These are phyloP conservation scores for Phlyctochytrium arcticum DNA, from an alignment of 192 early-diverging fungal species.

Conservation along the genomic window DNA sequence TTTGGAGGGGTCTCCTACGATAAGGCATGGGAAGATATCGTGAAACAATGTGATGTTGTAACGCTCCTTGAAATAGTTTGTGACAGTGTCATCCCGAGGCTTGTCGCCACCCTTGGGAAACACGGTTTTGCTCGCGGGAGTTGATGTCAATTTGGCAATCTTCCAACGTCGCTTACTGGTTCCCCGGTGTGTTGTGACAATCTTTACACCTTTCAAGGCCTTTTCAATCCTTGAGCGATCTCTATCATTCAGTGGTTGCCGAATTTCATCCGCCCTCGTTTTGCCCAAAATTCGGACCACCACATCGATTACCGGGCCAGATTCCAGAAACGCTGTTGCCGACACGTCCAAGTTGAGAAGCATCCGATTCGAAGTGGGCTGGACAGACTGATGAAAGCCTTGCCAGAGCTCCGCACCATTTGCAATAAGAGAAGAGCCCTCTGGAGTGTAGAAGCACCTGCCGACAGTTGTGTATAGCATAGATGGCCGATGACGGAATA, in stretches of 20 bases:
- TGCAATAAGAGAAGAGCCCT: constrained; percentile 43
- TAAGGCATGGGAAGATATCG: constrained; percentile 71
- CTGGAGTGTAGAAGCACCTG: constrained; percentile 86
- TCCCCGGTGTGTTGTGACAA: constrained; percentile 49
- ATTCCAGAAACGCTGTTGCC: constrained; percentile 55
- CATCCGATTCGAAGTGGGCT: constrained; percentile 64
- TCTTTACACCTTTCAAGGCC: constrained; percentile 43
- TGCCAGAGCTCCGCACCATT: constrained; percentile 89
- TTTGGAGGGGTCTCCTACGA: constrained; percentile 64
- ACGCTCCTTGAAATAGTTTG: constrained; percentile 69
- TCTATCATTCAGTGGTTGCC: constrained; percentile 40
- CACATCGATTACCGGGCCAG: constrained; percentile 65
- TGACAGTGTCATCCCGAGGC: constrained; percentile 57
- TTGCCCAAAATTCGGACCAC: constrained; percentile 60
- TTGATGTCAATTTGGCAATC: constrained; percentile 63
- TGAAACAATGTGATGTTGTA: constrained; percentile 68
- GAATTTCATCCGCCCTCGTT: constrained; percentile 44
- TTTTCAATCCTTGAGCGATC: constrained; percentile 46
- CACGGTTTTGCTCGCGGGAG: constrained; percentile 59
- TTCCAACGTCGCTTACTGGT: constrained; percentile 68
- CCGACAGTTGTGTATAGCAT: constrained; percentile 73
- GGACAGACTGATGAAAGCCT: constrained; percentile 88
- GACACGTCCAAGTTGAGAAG: constrained; percentile 59
- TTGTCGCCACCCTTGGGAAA: constrained; percentile 55
- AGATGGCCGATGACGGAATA: constrained; percentile 77